Evolutionary conservation across 495 filamentous ascomycete genomes (phyloP), one percentile per base, ranked within the genome.

Genomic region (Lichina pygmaea): DNA sequence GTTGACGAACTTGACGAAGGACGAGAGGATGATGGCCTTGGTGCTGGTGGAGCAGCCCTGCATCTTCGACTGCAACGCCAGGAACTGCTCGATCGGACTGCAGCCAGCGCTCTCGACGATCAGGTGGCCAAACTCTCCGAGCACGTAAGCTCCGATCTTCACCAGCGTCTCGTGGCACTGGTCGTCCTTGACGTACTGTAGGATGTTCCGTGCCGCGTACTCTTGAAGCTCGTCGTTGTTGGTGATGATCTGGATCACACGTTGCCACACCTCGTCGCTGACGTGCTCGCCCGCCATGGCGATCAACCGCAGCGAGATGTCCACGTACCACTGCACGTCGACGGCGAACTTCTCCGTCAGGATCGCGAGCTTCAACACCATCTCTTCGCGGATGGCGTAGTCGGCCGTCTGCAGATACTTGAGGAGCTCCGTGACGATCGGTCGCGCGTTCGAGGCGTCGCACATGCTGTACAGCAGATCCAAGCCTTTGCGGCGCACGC

Each of bases 391-490:
- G 51, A 99, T 93, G 2, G 85, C 84, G 58, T 92, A 97, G 57
- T 99, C 91, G 9, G 91, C 91, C 41, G 78, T 92, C 52, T 94
- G 86, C 6, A 99, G 70, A 61, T 95, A 94, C 49, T 84, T 78
- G 16, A 99, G 61, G 42, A 99, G 74, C 62, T 99, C 91, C 44
- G 78, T 75, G 37, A 99, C 91, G 50, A 99, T 93, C 5, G 80
- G 75, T 46, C 77, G 78, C 6, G 91, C 81, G 59, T 95, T 99
- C 3, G 76, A 76, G 34, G 77, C 71, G 57, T 99, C 91, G 58
- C 91, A 99, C 91, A 99, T 99, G 71, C 91, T 95, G 69, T 99
- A 99, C 17, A 99, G 69, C 46, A 99, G 62, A 60, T 99, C 91
- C 40, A 99, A 68, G 17, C 84, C 91, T 58, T 99, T 94, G 45